A percentile compares a stretch with the other conserved stretches of the same genome.
phyloP scores from a whole-genome alignment of 2,329 filamentous ascomycete genomes.

The Fusarium sp. region DNA sequence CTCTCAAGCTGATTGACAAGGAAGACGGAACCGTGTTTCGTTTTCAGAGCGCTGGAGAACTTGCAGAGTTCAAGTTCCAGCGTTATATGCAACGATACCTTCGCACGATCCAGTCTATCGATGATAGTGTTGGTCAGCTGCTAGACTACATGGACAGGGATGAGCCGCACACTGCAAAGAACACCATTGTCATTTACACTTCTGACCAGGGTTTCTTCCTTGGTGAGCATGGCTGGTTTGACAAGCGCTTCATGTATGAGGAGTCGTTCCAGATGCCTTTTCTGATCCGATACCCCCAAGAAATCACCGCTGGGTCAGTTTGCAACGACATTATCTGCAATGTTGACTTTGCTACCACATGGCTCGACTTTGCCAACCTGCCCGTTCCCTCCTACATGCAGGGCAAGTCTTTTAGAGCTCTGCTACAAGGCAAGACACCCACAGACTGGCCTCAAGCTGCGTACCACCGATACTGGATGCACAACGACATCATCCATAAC shows the following conservation, averaged over 20 bases:
- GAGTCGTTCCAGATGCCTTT: slow-evolving; percentile 69
- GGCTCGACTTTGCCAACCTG: slow-evolving; percentile 59
- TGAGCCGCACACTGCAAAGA: slow-evolving; percentile 53
- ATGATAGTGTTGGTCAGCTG: slow-evolving; percentile 63
- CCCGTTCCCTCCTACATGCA: slow-evolving; percentile 63
- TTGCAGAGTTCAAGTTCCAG: slow-evolving; percentile 67
- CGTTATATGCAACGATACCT: slow-evolving; percentile 68
- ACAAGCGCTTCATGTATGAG: slow-evolving; percentile 70
- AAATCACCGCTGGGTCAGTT: slow-evolving; percentile 53
- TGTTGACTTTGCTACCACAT: slow-evolving; percentile 66
- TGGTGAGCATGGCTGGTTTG: slow-evolving; percentile 68
- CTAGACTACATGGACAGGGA: slow-evolving; percentile 58
- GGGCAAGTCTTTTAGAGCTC: slow-evolving; percentile 56
- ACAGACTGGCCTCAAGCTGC: slow-evolving; percentile 62
- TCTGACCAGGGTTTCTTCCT: slow-evolving; percentile 68
- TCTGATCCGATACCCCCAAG: slow-evolving; percentile 58
- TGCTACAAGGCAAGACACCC: slow-evolving; percentile 55
- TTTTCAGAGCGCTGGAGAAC: slow-evolving; percentile 55
- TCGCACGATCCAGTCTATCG: slow-evolving; percentile 63
- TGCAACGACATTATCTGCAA: slow-evolving; percentile 64
- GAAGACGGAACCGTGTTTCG: slow-evolving; percentile 60
- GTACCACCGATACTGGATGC: slow-evolving; percentile 69
- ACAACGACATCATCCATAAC: slow-evolving; percentile 64
- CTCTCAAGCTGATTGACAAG: slow-evolving; percentile 56
- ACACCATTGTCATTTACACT: slow-evolving; percentile 65